Conservation (phyloP, 192 early-diverging fungal genomes). For the Funneliformis mosseae region DNA sequence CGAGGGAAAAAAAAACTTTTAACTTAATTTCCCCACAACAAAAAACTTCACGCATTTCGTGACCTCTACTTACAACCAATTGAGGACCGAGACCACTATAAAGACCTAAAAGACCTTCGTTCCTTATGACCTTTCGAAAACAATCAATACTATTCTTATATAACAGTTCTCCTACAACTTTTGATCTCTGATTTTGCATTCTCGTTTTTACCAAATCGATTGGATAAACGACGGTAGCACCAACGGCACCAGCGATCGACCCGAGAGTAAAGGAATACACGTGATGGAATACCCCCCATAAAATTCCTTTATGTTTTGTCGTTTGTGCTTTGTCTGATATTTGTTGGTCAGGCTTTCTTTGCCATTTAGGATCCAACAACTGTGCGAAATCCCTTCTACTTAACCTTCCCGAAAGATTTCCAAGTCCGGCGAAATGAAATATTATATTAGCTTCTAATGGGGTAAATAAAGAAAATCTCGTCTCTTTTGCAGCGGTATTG, state of each 20-base stretch:
- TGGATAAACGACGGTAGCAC: slow-evolving; percentile 93
- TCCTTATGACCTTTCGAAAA: slow-evolving; percentile 91
- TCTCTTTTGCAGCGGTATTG: slow-evolving; percentile 53
- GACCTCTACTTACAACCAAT: slow-evolving; percentile 64
- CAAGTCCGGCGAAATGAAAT: slow-evolving; percentile 66
- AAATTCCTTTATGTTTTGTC: slow-evolving; percentile 42
- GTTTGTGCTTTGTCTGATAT: slow-evolving; percentile 26
- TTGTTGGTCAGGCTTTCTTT: slow-evolving; percentile 35
- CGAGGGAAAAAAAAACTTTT: background rate
- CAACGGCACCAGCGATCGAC: slow-evolving; percentile 89
- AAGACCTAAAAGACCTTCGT: slow-evolving; percentile 87
- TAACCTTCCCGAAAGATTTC: slow-evolving; percentile 51
- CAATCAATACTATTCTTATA: slow-evolving; percentile 97
- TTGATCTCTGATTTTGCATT: slow-evolving; percentile 96
- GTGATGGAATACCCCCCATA: slow-evolving; percentile 37
- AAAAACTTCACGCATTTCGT: background rate
- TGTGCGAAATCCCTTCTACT: slow-evolving; percentile 52
- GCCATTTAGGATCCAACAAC: slow-evolving; percentile 60
- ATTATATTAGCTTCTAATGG: slow-evolving; percentile 77
- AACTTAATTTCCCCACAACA: background rate
- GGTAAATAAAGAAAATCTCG: slow-evolving; percentile 63
- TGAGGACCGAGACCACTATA: slow-evolving; percentile 94
- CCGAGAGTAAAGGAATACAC: slow-evolving; percentile 71
- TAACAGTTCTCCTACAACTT: slow-evolving; percentile 84
- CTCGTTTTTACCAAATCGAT: slow-evolving; percentile 98